Evolutionary conservation across 371 early-diverging fungal species (phyloP), one percentile per base, ranked within the genome.

Genomic region (Mucor mucedo): DNA sequence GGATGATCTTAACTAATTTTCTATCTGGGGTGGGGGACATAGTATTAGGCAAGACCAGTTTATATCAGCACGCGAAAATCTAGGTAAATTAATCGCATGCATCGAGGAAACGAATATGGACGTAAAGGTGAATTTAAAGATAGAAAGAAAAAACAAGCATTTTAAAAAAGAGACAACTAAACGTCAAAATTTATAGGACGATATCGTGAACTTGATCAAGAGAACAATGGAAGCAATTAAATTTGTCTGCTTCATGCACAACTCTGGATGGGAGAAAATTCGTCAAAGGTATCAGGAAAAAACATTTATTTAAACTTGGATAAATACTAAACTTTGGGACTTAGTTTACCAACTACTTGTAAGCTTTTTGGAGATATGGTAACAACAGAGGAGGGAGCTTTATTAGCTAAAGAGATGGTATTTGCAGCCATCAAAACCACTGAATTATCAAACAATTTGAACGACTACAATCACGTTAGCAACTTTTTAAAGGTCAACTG

Each of bases 371-470:
- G 38, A 48, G 58, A 63, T 7, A 14, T 63, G 0, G 52, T 68
- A n/a, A 63, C 68, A 21, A 68, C 63, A 4, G 50, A 55, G 10
- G 30, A 68, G 28, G 68, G 68, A 2, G 55, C 53, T 9, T 13
- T 48, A 3, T 32, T 59, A 48, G 27, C 50, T 2, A 53, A 59
- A 29, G 38, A 58, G 11, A 33, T 60, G 3, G 52, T 68, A 2
- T 8, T 59, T 5, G 42, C 55, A n/a, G 49, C 63, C 33, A 63
- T 63, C 16, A 9, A 48, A 32, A 4, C 33, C 2, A 55, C 55
- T 2, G 27, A 16, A 13, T 7, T 50, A 27, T 35, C 54, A 4
- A 50, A 41, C 28, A 29, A 39, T 35, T 9, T 30, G 6, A 58
- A 54, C 29, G 6, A 44, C 5, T 40, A 42, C 8, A 55, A 29